Percentiles rank a stretch among this genome's conserved stretches.
Evolutionary conservation across 2,329 filamentous ascomycete genomes (phyloP).

Genomic region (Trichoderma atrobrunneum): DNA sequence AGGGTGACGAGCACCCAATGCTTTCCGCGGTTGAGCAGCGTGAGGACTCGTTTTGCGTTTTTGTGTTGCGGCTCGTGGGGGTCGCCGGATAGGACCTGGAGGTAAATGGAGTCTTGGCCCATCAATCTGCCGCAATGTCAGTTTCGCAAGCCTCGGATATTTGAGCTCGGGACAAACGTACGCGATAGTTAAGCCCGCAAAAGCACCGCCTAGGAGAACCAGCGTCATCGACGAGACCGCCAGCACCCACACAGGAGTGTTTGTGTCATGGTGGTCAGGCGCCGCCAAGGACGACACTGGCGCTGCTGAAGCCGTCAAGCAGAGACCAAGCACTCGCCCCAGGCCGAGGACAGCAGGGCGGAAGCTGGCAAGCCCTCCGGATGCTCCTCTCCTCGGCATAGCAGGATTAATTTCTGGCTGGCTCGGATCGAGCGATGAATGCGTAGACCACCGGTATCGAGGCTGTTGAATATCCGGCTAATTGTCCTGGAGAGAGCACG

Average conservation of each 20-base stretch:
- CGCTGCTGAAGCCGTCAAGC: slow-evolving; percentile 48
- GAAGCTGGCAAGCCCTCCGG: slow-evolving; percentile 38
- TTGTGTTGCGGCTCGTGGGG: slow-evolving; percentile 80
- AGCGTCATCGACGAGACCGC: slow-evolving; percentile 73
- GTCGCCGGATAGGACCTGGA: slow-evolving; percentile 88
- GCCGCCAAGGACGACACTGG: slow-evolving; percentile 41
- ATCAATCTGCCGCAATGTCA: slow-evolving; percentile 45
- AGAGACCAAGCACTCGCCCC: slow-evolving; percentile 49
- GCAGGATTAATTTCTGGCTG: not conserved
- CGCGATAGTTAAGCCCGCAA: slow-evolving; percentile 91
- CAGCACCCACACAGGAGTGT: slow-evolving; percentile 75
- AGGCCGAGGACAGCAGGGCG: slow-evolving; percentile 52
- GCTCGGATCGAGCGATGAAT: not conserved
- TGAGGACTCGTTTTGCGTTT: slow-evolving; percentile 78
- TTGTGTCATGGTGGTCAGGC: slow-evolving; percentile 45
- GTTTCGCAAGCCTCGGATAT: not conserved
- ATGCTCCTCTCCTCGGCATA: slow-evolving; percentile 29
- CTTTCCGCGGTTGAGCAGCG: slow-evolving; percentile 81
- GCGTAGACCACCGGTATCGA: not conserved
- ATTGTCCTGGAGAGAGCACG: not conserved
- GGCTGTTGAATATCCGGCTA: not conserved
- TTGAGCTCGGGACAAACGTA: slow-evolving; percentile 43
- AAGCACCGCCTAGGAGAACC: slow-evolving; percentile 85
- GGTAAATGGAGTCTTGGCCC: slow-evolving; percentile 89
- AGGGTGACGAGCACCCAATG: slow-evolving; percentile 98